Percentiles rank a stretch among this genome's conserved stretches.
Evolutionary conservation across 768 basidiomycete genomes (phyloP).

Genomic region (Multifurca ochricompacta): DNA sequence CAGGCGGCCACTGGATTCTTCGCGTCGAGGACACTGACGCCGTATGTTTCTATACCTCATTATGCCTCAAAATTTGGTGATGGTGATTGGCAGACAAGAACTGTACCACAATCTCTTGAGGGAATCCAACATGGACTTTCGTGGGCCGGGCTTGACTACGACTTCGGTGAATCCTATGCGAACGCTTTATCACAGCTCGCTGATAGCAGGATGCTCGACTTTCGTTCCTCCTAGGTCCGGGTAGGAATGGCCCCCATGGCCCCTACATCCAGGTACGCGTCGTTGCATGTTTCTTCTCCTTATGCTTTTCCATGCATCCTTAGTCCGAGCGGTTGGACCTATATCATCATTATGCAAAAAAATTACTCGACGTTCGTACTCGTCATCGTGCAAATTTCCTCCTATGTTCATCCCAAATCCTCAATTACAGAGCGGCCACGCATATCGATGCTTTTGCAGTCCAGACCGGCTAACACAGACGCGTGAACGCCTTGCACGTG

Average conservation of each 20-base stretch:
- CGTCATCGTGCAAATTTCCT: background rate
- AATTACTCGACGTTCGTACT: constrained; percentile 62
- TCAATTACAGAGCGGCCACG: constrained; percentile 68
- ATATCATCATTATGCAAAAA: constrained; percentile 65
- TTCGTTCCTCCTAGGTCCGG: constrained; percentile 52
- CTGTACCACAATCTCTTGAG: constrained; percentile 80
- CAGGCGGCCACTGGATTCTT: constrained; percentile 83
- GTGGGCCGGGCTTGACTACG: constrained; percentile 91
- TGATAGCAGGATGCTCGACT: background rate
- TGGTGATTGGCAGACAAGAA: constrained; percentile 64
- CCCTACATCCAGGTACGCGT: constrained; percentile 78
- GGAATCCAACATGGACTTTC: constrained; percentile 65
- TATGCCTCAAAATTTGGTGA: background rate
- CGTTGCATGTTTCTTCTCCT: background rate
- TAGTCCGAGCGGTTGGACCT: constrained; percentile 87
- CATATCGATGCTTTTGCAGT: constrained; percentile 94
- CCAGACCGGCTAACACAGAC: constrained; percentile 59
- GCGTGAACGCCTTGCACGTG: constrained; percentile 59
- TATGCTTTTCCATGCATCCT: constrained; percentile 3
- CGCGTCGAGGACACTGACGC: constrained; percentile 94
- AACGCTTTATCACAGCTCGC: background rate
- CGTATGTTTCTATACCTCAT: constrained; percentile 39
- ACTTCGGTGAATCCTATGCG: constrained; percentile 57
- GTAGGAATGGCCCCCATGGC: constrained; percentile 60
- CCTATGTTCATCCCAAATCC: background rate